Base-by-base conservation (phyloP, 2,329 filamentous ascomycete genomes). In the Magnaporthiopsis rhizophila region DNA sequence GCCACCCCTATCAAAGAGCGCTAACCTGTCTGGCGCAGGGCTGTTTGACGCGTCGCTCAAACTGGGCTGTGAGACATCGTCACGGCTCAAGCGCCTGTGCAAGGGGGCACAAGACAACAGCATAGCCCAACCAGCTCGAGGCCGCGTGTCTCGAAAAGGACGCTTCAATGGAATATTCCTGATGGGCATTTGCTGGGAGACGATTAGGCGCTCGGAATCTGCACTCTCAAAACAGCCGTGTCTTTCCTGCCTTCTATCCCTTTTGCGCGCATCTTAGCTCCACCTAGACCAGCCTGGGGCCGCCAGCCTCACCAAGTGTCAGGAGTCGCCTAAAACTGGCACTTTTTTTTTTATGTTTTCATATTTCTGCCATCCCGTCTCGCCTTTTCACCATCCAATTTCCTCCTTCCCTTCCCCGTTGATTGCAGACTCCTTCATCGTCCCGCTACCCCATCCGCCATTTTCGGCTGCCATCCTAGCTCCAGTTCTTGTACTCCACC, bases 401-500 rank as follows among this genome's bases (percentile, higher is more conserved):
- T 53, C 45, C 5, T n/a, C n/a, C 18, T 53, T 11, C 21, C 45
- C 18, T n/a, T 4, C 34, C 34, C 28, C 5, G 18, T 18, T 45
- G 15, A 15, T 21, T 15, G 18, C 38, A 15, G 15, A 8, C 38
- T 3, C 38, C 38, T 45, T 15, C 38, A 21, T 45, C 38, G 18
- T 45, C 38, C 18, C 38, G 38, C 38, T 15, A 45, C 38, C 38
- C 38, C 45, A 9, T n/a, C 12, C 45, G 45, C 45, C 45, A 45
- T 15, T 9, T 7, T 4, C 13, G 38, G 21, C 18, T 11, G 45
- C 8, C 18, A 21, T 53, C 24, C 36, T 18, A 61, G 26, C 38
- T 26, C 59, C 59, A 62, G 45, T 62, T 62, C 61, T 62, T 62
- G 61, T 62, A 24, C 34, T 59, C 57, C 11, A 69, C 68, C 28